These are phyloP conservation scores for Phaeosphaeria sp. DNA, from an alignment of 2,329 filamentous ascomycete species.

Conservation along the genomic window DNA sequence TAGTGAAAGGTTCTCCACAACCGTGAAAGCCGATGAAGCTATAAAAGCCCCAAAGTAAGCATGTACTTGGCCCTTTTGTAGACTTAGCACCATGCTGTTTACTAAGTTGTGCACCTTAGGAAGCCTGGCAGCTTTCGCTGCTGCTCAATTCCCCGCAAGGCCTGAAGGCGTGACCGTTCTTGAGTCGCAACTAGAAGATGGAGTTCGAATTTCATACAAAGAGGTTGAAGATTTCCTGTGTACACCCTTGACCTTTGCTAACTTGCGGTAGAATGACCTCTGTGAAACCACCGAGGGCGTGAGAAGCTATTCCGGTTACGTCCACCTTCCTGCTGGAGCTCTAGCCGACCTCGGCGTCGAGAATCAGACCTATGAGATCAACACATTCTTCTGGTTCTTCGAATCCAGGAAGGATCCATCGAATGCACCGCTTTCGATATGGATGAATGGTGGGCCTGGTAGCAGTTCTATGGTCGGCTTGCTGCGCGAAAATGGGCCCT, in stretches of 20 bases:
- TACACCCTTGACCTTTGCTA: neutral
- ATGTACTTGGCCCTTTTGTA: neutral
- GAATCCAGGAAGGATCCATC: slow-evolving; percentile 63
- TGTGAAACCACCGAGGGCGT: slow-evolving; percentile 66
- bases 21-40: neutral
- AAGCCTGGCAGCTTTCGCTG: slow-evolving; percentile 15
- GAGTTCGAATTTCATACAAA: slow-evolving; percentile 54
- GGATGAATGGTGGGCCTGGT: slow-evolving; percentile 68
- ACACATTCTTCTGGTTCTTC: slow-evolving; percentile 72
- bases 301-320: slow-evolving; percentile 66
- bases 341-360: slow-evolving; percentile 44
- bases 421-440: slow-evolving; percentile 65
- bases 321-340: slow-evolving; percentile 61
- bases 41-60: neutral
- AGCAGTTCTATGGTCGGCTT: slow-evolving; percentile 50
- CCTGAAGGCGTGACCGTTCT: slow-evolving; percentile 49
- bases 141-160: slow-evolving; percentile 50
- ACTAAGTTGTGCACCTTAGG: slow-evolving; percentile 14
- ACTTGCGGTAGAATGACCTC: slow-evolving; percentile 46
- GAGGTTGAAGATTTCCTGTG: slow-evolving; percentile 36
- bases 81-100: slow-evolving; percentile 13
- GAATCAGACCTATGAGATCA: slow-evolving; percentile 54
- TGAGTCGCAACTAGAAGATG: slow-evolving; percentile 48
- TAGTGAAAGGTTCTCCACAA: neutral
- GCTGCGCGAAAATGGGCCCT: slow-evolving; percentile 60